A percentile compares a stretch with the other conserved stretches of the same genome.
phyloP scores from a whole-genome alignment of 2,329 filamentous ascomycete species.

The Xylariaceae sp. region DNA sequence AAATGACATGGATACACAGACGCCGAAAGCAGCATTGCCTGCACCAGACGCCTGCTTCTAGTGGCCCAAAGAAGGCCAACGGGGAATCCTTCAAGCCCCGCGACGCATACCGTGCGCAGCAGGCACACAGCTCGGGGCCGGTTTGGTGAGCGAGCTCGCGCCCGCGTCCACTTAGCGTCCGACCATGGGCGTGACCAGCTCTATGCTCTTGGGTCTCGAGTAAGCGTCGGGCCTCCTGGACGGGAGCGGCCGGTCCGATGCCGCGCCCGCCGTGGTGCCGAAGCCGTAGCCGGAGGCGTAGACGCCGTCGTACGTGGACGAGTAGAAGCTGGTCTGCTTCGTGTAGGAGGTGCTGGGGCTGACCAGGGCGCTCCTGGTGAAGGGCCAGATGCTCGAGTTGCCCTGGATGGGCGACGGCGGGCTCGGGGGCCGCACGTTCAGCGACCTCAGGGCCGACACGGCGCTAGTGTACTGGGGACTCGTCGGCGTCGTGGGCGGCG shows the following conservation, averaged over 20 bases:
- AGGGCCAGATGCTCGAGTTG: constrained; percentile 44
- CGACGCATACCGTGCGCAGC: no score
- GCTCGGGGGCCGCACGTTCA: constrained; percentile 46
- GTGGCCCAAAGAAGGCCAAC: no score
- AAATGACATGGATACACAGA: no score
- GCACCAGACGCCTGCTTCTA: no score
- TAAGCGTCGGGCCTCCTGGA: constrained; percentile 46
- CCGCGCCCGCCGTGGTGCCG: constrained; percentile 27
- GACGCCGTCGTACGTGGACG: constrained; percentile 46
- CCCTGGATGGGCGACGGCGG: constrained; percentile 45
- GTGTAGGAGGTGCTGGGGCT: constrained; percentile 48
- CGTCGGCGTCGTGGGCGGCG: constrained; percentile 44
- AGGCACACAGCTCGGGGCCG: no score
- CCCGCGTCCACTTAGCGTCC: constrained; percentile 35
- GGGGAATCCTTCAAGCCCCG: no score
- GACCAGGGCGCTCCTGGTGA: constrained; percentile 41
- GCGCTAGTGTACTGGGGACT: constrained; percentile 41
- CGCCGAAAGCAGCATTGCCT: no score
- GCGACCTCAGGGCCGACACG: constrained; percentile 47
- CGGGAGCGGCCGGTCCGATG: constrained; percentile 47
- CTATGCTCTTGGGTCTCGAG: constrained; percentile 54
- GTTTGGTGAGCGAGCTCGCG: no score
- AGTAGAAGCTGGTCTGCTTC: constrained; percentile 34
- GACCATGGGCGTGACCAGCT: constrained; percentile 54
- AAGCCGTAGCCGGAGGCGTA: constrained; percentile 33